Percentiles rank a stretch among this genome's conserved stretches.
Conservation (phyloP, 2,329 filamentous ascomycete genomes). For the Fusarium falciforme region DNA sequence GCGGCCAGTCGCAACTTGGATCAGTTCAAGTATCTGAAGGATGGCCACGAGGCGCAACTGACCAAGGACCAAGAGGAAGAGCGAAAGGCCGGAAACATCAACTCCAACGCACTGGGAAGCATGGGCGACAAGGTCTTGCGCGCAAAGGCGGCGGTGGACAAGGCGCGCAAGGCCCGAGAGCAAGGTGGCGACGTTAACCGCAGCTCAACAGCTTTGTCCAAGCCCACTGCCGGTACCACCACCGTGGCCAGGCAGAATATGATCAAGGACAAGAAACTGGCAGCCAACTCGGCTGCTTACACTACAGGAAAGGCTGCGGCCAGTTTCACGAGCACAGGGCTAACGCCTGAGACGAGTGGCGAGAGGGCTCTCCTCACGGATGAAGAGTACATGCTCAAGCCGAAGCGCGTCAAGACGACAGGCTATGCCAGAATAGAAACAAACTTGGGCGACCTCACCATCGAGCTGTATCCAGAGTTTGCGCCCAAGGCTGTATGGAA, state of each 20-base stretch:
- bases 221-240: constrained; percentile 42
- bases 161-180: constrained; percentile 80
- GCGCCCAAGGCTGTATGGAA: constrained; percentile 98
- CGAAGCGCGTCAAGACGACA: constrained; percentile 86
- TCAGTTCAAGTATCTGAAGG: constrained; percentile 88
- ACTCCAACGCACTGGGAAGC: constrained; percentile 82
- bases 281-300: constrained; percentile 88
- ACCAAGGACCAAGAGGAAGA: constrained; percentile 78
- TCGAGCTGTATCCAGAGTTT: constrained; percentile 91
- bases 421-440: constrained; percentile 94
- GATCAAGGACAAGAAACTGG: constrained; percentile 68
- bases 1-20: constrained; percentile 83
- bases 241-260: constrained; percentile 45
- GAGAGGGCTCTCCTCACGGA: constrained; percentile 89
- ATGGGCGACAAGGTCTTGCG: constrained; percentile 85
- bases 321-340: constrained; percentile 92
- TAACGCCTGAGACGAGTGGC: constrained; percentile 90
- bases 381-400: constrained; percentile 96
- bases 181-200: constrained; percentile 69
- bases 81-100: constrained; percentile 76
- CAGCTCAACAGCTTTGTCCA: constrained; percentile 57
- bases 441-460: constrained; percentile 83
- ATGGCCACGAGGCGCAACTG: constrained; percentile 77
- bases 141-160: constrained; percentile 94
- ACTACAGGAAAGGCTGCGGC: constrained; percentile 93